Conservation (phyloP, 2,329 filamentous ascomycete species). For the Penicillium sp. region DNA sequence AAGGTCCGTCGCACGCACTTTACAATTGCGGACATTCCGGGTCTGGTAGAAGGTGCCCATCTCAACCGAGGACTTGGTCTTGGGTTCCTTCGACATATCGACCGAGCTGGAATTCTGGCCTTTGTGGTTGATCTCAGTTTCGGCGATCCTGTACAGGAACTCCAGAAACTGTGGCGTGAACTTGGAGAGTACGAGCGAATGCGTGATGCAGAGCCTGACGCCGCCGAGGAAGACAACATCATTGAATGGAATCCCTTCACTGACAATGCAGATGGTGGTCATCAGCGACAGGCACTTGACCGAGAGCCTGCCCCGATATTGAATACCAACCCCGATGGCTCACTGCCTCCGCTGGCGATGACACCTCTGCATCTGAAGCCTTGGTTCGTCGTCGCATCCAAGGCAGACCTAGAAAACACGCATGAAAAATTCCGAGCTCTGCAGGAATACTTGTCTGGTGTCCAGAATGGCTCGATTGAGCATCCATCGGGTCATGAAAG, state of each 20-base stretch:
- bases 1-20: conserved; percentile 69
- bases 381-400: conserved; percentile 94
- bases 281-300: conserved; percentile 1
- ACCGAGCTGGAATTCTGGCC: conserved; percentile 86
- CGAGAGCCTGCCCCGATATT: conserved; percentile 4
- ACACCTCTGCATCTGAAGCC: conserved; percentile 88
- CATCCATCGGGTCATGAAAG: conserved; percentile 74
- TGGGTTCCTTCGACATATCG: conserved; percentile 89
- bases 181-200: conserved; percentile 83
- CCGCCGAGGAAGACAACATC: conserved; percentile 53
- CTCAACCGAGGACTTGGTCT: conserved; percentile 87
- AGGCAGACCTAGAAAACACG: conserved; percentile 78
- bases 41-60: conserved; percentile 87
- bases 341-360: conserved; percentile 49
- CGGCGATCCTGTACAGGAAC: conserved; percentile 72
- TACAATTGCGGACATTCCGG: conserved; percentile 93
- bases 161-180: conserved; percentile 85
- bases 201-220: conserved; percentile 67
- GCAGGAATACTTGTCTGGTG: conserved; percentile 65
- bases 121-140: conserved; percentile 87
- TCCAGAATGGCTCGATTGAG: conserved; percentile 60
- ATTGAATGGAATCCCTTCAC: conserved; percentile 48
- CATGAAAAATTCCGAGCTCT: conserved; percentile 72
- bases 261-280: conserved; percentile 25
- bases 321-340: conserved; percentile 13